phyloP scores from a whole-genome alignment of 768 basidiomycete species.

The Symmetrospora coprosmae region DNA sequence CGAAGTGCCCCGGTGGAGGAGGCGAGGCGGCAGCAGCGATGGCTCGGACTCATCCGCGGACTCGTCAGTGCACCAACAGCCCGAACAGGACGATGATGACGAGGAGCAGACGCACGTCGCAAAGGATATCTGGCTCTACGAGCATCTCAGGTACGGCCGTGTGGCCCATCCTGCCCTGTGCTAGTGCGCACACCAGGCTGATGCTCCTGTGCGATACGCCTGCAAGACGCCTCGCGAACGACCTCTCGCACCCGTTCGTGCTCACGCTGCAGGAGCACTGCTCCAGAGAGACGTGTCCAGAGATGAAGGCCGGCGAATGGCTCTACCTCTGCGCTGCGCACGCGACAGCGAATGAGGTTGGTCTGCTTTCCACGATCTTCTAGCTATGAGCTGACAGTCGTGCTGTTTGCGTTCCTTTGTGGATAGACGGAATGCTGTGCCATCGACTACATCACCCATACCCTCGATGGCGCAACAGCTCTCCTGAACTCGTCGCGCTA shows the following conservation, averaged over 20 bases:
- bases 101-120: slow-evolving; percentile 50
- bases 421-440: slow-evolving; percentile 59
- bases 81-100: slow-evolving; percentile 36
- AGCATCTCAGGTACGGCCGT: slow-evolving; percentile 45
- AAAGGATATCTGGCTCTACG: slow-evolving; percentile 71
- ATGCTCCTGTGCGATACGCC: background rate
- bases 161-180: slow-evolving; percentile 35
- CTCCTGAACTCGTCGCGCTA: slow-evolving; percentile 76
- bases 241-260: slow-evolving; percentile 70
- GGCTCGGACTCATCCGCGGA: too few relatives aligned
- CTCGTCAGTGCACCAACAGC: slow-evolving; percentile 22
- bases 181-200: background rate
- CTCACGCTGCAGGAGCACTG: slow-evolving; percentile 76
- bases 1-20: slow-evolving; percentile 45
- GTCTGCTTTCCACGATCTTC: background rate
- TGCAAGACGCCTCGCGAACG: slow-evolving; percentile 76
- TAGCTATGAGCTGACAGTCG: background rate
- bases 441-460: slow-evolving; percentile 88
- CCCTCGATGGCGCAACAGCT: slow-evolving; percentile 81
- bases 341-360: slow-evolving; percentile 35
- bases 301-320: slow-evolving; percentile 99
- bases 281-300: slow-evolving; percentile 68
- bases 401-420: background rate
- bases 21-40: slow-evolving; percentile 35
- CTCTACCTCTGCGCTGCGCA: slow-evolving; percentile 89